Evolutionary conservation across 192 early-diverging fungal genomes (phyloP).

Genomic region (Phlyctochytrium arcticum): DNA sequence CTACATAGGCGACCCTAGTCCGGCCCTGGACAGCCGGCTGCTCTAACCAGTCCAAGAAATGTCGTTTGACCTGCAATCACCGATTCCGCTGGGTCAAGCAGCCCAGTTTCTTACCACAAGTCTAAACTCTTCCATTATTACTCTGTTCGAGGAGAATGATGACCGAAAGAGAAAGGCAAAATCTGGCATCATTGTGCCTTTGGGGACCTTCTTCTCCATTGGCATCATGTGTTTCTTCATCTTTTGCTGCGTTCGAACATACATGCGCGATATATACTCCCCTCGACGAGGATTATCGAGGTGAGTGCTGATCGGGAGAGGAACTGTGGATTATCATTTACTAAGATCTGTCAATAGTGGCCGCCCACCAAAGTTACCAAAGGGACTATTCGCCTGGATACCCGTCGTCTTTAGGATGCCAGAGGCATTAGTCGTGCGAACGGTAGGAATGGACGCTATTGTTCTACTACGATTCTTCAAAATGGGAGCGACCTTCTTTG

Average conservation of each 20-base stretch:
- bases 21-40: too few species aligned
- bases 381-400: slow-evolving; percentile 37
- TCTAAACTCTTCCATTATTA: too few species aligned
- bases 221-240: slow-evolving; percentile 37
- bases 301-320: neutral
- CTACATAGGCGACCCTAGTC: too few species aligned
- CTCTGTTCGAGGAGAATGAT: too few species aligned
- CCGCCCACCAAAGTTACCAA: slow-evolving; percentile 37
- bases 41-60: too few species aligned
- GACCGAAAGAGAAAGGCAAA: neutral
- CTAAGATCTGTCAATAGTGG: slow-evolving; percentile 21
- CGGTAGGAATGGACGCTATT: slow-evolving; percentile 50
- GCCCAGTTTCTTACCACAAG: too few species aligned
- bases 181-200: slow-evolving; percentile 24
- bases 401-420: slow-evolving; percentile 22
- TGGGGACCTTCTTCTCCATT: slow-evolving; percentile 37
- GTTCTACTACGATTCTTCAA: slow-evolving; percentile 50
- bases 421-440: slow-evolving; percentile 38
- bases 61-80: too few species aligned
- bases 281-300: slow-evolving; percentile 36
- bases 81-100: too few species aligned
- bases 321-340: too few species aligned
- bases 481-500: slow-evolving; percentile 38
- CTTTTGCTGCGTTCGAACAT: slow-evolving; percentile 41
- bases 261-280: slow-evolving; percentile 43